Evolutionary conservation across 2,329 filamentous ascomycete species (phyloP), one percentile per base, ranked within the genome.

Genomic region (Cercospora berteroae): DNA sequence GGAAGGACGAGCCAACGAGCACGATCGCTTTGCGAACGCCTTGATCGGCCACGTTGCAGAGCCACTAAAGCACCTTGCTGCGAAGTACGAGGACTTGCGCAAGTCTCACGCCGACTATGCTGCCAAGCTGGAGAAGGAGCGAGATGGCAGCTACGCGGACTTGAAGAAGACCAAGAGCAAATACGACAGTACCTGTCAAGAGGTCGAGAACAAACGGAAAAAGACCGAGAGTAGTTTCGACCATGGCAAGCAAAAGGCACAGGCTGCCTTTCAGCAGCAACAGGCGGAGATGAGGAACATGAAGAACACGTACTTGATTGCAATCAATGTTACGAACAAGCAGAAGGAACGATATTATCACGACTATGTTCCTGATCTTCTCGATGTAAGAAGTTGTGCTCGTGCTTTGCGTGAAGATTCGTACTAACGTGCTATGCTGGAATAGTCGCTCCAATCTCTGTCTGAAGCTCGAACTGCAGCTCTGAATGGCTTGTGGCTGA

Each of bases 271-370:
- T 80, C 92, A 96, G 76, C 93, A 97, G 77, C 94, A 98, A 79
- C 85, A 96, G 68, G 82, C 89, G 68, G 95, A 99, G 74, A 98
- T 98, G 95, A 92, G 95, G 81, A 99, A 99, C 78, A 87, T 90
- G 79, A 99, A 99, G 84, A 99, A 99, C 79, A 93, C 91, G n/a
- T 99, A 99, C 77, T 83, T 99, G 69, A 97, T 99, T 75, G 87
- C 89, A 69, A 97, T 99, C 82, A 96, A 96, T 77, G 92, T 98
- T 67, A 96, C 94, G 36, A 99, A 99, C 81, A 96, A 95, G 82
- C 90, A 97, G 76, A 99, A 98, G 82, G 93, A 97, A 78, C 92
- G 90, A 77, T 98, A 98, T 82, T 99, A 97, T 77, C 90, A 98
- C 78, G 93, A 97, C 79, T 98, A 98, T 79, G 86, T 99, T 20